A percentile compares a stretch with the other conserved stretches of the same genome.
phyloP scores from a whole-genome alignment of 2,329 filamentous ascomycete genomes.

The Botrytis paeoniae region DNA sequence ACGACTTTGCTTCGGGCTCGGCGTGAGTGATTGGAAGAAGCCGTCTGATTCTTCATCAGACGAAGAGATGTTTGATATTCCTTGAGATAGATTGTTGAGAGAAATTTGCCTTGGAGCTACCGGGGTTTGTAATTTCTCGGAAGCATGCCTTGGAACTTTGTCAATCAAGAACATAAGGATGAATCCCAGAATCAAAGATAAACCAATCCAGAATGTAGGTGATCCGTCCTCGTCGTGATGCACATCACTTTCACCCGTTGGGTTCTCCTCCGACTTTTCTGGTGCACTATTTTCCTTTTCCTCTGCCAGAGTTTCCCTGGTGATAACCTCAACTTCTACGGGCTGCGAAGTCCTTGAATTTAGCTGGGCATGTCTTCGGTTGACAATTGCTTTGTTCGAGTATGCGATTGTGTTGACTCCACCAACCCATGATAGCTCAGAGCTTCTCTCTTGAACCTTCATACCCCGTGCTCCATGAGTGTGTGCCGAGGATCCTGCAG shows the following conservation, averaged over 20 bases:
- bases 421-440: constrained; percentile 27
- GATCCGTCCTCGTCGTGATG: constrained; percentile 42
- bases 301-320: constrained; percentile 6
- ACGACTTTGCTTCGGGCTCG: constrained; percentile 56
- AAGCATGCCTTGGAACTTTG: constrained; percentile 71
- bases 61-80: constrained; percentile 41
- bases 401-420: constrained; percentile 25
- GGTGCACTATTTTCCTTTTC: constrained; percentile 13
- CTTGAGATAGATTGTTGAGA: constrained; percentile 71
- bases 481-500: constrained; percentile 42
- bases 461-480: constrained; percentile 28
- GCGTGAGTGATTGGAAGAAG: constrained; percentile 57
- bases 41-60: constrained; percentile 53
- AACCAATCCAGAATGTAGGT: constrained; percentile 76
- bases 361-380: not conserved
- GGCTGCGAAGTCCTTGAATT: not conserved
- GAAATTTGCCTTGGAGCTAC: constrained; percentile 81
- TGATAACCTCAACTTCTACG: not conserved
- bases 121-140: constrained; percentile 59
- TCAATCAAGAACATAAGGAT: constrained; percentile 97
- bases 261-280: constrained; percentile 13
- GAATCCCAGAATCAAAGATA: constrained; percentile 84
- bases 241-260: constrained; percentile 25
- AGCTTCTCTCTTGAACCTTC: constrained; percentile 18
- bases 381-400: constrained; percentile 19